Evolutionary conservation across 2,329 filamentous ascomycete genomes (phyloP).

Genomic region (Penicillium sclerotiorum): DNA sequence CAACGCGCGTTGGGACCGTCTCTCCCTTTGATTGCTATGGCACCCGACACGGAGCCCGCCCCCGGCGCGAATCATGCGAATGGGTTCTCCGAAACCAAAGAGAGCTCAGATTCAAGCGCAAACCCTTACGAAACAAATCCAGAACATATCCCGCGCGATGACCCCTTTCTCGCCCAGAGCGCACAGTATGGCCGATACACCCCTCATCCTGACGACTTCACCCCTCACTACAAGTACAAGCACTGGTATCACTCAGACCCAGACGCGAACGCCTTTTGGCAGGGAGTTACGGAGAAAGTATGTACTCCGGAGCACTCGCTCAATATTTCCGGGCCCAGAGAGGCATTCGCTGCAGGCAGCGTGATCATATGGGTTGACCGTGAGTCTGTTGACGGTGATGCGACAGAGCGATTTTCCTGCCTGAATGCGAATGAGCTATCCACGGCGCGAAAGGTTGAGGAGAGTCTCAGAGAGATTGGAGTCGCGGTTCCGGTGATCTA

Average conservation of each 20-base stretch:
- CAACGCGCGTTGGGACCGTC: background rate
- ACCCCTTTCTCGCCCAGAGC: slow-evolving; percentile 37
- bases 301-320: slow-evolving; percentile 37
- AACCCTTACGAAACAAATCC: slow-evolving; percentile 42
- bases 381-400: slow-evolving; percentile 26
- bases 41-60: slow-evolving; percentile 24
- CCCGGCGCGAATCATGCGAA: slow-evolving; percentile 25
- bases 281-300: slow-evolving; percentile 33
- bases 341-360: slow-evolving; percentile 39
- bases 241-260: slow-evolving; percentile 37
- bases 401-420: slow-evolving; percentile 35
- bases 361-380: slow-evolving; percentile 42
- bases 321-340: slow-evolving; percentile 32
- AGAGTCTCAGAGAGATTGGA: slow-evolving; percentile 34
- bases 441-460: slow-evolving; percentile 38
- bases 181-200: slow-evolving; percentile 39
- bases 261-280: slow-evolving; percentile 38
- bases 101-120: slow-evolving; percentile 12
- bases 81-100: slow-evolving; percentile 16
- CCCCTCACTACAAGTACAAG: slow-evolving; percentile 34
- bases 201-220: slow-evolving; percentile 39
- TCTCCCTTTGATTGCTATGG: slow-evolving; percentile 19
- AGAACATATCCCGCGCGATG: slow-evolving; percentile 33
- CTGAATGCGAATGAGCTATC: slow-evolving; percentile 42
- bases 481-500: slow-evolving; percentile 39